phyloP scores from a whole-genome alignment of 768 basidiomycete genomes.

The Hygrocybe coccinea region DNA sequence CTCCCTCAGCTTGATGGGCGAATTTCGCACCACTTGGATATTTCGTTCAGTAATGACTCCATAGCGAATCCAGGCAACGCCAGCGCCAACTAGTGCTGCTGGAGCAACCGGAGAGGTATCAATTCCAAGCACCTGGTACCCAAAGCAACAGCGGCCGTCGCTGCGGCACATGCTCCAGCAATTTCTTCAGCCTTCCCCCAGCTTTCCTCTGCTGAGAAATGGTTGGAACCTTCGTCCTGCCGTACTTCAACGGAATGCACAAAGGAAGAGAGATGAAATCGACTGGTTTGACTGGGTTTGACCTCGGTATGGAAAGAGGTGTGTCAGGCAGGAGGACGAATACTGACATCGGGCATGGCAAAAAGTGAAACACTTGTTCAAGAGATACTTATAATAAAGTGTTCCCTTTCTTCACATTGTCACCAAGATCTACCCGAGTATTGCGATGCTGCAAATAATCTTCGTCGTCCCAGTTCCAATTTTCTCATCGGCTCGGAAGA shows the following conservation, averaged over 20 bases:
- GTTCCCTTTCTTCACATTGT: too few species aligned
- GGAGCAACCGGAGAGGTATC: background rate
- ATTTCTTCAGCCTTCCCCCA: background rate
- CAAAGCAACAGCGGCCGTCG: background rate
- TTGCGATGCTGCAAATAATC: too few species aligned
- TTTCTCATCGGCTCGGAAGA: too few species aligned
- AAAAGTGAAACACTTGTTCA: too few species aligned
- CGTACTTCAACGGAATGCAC: background rate
- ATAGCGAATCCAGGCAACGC: background rate
- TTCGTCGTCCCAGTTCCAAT: too few species aligned
- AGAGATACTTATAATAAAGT: too few species aligned
- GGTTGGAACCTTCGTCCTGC: background rate
- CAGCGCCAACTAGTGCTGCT: background rate
- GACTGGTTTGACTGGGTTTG: background rate
- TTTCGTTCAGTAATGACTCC: background rate
- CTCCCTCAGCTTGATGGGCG: background rate
- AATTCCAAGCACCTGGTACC: background rate
- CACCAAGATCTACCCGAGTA: too few species aligned
- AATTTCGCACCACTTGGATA: background rate
- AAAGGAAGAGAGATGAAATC: background rate
- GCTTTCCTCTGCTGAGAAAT: background rate
- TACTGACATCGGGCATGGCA: background rate
- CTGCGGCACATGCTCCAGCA: background rate
- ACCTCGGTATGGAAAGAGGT: background rate
- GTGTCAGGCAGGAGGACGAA: background rate